Percentiles rank a stretch among this genome's conserved stretches.
These are phyloP conservation scores for Malus hybrid DNA, from an alignment of 331 rosid species.

Conservation along the genomic window DNA sequence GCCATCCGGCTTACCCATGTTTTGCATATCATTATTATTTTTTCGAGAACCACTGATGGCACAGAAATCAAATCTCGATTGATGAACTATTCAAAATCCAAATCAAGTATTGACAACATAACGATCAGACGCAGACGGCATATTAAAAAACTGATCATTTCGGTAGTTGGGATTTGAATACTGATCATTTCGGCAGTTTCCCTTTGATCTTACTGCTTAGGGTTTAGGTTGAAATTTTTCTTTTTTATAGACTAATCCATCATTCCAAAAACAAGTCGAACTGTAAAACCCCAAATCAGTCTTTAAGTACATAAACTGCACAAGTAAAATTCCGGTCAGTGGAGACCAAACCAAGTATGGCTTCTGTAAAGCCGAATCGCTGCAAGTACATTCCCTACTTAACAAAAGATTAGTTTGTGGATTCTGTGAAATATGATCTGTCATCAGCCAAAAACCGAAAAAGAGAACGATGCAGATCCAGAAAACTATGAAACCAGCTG, in stretches of 20 bases:
- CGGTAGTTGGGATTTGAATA: too few relatives aligned
- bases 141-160: too few relatives aligned
- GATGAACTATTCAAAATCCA: too few relatives aligned
- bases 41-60: too few relatives aligned
- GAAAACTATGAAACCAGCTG: neutral
- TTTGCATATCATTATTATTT: too few relatives aligned
- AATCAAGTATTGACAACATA: too few relatives aligned
- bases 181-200: too few relatives aligned
- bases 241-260: neutral
- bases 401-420: neutral
- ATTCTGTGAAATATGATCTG: neutral
- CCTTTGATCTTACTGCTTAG: too few relatives aligned
- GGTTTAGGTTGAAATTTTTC: neutral
- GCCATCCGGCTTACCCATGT: too few relatives aligned
- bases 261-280: neutral
- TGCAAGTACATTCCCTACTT: neutral
- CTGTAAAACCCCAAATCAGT: neutral
- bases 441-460: neutral
- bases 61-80: too few relatives aligned
- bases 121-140: too few relatives aligned
- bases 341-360: neutral
- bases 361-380: neutral
- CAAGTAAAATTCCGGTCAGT: neutral
- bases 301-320: neutral
- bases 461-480: neutral